Evolutionary conservation across 352 stramenopile genomes (phyloP).

Genomic region (Vaucheria bursata): DNA sequence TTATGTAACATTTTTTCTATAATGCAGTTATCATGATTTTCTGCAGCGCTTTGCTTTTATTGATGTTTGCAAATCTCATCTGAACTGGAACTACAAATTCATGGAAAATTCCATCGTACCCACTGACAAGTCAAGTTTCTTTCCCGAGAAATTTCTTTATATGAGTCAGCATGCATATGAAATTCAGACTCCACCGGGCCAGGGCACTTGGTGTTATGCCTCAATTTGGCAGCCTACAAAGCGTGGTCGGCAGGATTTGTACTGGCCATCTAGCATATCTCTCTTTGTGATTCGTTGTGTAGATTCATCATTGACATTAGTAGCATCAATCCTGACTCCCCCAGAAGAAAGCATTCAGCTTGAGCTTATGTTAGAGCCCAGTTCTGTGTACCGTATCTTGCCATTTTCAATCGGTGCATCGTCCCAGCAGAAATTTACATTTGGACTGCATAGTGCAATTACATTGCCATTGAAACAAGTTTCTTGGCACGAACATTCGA

Average conservation of each 20-base stretch:
- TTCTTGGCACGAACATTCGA: no score
- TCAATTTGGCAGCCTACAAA: constrained; percentile 35
- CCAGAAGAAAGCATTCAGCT: background rate
- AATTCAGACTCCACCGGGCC: background rate
- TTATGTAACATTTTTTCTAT: no score
- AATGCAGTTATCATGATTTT: constrained; percentile 17
- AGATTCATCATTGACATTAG: background rate
- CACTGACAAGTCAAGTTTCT: background rate
- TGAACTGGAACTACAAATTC: constrained; percentile 20
- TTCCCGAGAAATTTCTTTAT: background rate
- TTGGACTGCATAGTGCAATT: background rate
- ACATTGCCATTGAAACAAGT: background rate
- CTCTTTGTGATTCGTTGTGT: background rate
- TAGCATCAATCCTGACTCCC: background rate
- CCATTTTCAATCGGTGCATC: background rate
- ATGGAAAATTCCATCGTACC: constrained; percentile 5
- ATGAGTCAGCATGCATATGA: constrained; percentile 10
- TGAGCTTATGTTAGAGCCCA: background rate
- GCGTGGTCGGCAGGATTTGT: constrained; percentile 23
- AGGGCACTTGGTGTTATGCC: constrained; percentile 27
- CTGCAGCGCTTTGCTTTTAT: constrained; percentile 33
- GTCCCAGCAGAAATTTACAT: background rate
- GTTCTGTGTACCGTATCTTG: background rate
- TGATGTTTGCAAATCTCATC: constrained; percentile 39
- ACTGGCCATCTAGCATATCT: background rate